Evolutionary conservation across 768 basidiomycete genomes (phyloP).

Genomic region (Chalciporus chontae): DNA sequence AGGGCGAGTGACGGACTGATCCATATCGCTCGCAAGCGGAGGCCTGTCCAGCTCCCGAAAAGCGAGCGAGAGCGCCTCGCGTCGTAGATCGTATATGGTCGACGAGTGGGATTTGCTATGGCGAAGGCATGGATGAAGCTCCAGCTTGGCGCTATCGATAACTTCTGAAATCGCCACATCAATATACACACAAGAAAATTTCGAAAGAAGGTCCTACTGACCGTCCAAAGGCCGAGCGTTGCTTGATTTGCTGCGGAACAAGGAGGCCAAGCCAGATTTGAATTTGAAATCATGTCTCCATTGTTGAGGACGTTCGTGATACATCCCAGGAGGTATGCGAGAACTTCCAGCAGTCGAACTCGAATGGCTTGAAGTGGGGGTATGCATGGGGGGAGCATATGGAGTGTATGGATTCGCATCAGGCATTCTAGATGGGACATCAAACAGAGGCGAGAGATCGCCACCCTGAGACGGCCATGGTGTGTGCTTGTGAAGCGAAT

Average conservation of each 20-base stretch:
- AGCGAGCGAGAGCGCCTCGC: slow-evolving; percentile 34
- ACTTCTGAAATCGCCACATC: slow-evolving; percentile 10
- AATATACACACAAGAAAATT: not conserved
- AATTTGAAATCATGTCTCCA: slow-evolving; percentile 34
- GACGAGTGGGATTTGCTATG: slow-evolving; percentile 33
- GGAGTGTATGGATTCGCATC: slow-evolving; percentile 14
- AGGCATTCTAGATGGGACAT: slow-evolving; percentile 18
- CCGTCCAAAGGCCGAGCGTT: slow-evolving; percentile 11
- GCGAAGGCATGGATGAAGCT: slow-evolving; percentile 21
- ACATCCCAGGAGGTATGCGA: slow-evolving; percentile 8
- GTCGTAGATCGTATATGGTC: slow-evolving; percentile 50
- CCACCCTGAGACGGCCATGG: slow-evolving; percentile 17
- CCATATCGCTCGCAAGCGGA: slow-evolving; percentile 47
- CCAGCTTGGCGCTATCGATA: slow-evolving; percentile 25
- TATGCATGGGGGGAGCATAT: slow-evolving; percentile 19
- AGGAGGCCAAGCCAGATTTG: slow-evolving; percentile 28
- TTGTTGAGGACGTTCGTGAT: slow-evolving; percentile 23
- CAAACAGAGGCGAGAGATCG: slow-evolving; percentile 18
- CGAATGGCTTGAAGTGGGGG: slow-evolving; percentile 25
- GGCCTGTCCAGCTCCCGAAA: slow-evolving; percentile 45
- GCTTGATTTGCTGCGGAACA: slow-evolving; percentile 25
- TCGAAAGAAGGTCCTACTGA: slow-evolving; percentile 7
- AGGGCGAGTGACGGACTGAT: slow-evolving; percentile 52
- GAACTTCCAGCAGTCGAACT: slow-evolving; percentile 13
- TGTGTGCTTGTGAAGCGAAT: slow-evolving; percentile 1